These are phyloP conservation scores for Vitis cinerea DNA, from an alignment of 164 flowering plant genomes.

Conservation along the genomic window DNA sequence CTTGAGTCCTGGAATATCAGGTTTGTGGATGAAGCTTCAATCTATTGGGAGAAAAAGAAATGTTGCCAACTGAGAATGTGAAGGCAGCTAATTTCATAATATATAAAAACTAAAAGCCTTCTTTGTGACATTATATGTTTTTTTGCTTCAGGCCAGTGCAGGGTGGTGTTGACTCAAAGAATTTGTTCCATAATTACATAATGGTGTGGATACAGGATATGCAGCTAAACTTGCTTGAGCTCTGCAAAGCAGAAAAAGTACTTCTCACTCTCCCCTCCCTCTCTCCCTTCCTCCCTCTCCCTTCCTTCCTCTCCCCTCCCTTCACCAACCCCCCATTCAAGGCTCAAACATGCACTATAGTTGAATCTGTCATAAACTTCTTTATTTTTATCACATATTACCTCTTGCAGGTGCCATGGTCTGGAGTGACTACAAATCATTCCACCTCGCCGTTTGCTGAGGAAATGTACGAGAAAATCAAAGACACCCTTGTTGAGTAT, in stretches of 20 bases:
- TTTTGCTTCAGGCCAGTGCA: conserved; percentile 47
- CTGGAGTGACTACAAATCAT: conserved; percentile 67
- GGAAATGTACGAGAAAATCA: conserved; percentile 74
- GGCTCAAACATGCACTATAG: no score
- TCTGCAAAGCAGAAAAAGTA: conserved; percentile 92
- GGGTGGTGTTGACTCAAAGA: conserved; percentile 77
- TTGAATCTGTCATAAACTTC: no score
- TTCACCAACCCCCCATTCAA: no score
- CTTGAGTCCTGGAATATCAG: conserved; percentile 80
- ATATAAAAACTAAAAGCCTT: not conserved
- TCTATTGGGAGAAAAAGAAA: not conserved
- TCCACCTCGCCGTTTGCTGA: conserved; percentile 91
- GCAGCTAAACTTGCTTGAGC: conserved; percentile 73
- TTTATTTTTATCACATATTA: not conserved
- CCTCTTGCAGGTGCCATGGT: conserved; percentile 67
- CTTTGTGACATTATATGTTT: conserved; percentile 2
- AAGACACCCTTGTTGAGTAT: conserved; percentile 56
- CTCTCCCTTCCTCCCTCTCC: not conserved
- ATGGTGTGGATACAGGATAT: conserved; percentile 86
- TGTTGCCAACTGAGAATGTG: not conserved
- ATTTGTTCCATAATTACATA: conserved; percentile 71
- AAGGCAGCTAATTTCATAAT: not conserved
- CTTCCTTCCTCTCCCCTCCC: not conserved
- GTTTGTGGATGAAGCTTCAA: conserved; percentile 32
- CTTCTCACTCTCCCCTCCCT: not conserved